Evolutionary conservation across 768 basidiomycete genomes (phyloP).

Genomic region (Mycena venus): DNA sequence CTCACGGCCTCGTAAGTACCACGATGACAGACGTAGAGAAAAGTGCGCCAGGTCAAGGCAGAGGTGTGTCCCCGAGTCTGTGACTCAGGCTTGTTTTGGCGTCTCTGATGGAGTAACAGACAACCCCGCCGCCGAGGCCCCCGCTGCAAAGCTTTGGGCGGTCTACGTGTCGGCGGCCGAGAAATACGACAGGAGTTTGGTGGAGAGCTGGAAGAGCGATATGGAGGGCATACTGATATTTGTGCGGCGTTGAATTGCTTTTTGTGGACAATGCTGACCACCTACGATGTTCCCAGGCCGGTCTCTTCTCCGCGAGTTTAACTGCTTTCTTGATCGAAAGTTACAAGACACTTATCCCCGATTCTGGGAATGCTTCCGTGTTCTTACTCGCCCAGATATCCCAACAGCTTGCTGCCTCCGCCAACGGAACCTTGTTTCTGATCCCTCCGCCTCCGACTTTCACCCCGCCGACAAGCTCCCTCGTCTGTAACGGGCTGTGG

Average conservation of each 20-base stretch:
- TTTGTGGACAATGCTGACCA: background rate
- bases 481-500: constrained; percentile 13
- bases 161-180: constrained; percentile 19
- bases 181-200: constrained; percentile 18
- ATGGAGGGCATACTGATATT: constrained; percentile 27
- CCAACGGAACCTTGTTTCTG: background rate
- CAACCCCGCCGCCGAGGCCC: background rate
- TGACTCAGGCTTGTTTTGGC: background rate
- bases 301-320: constrained; percentile 22
- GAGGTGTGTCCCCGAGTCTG: constrained; percentile 10
- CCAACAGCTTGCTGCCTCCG: background rate
- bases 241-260: background rate
- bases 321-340: constrained; percentile 17
- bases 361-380: background rate
- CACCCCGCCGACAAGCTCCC: background rate
- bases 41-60: constrained; percentile 6
- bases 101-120: background rate
- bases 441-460: background rate
- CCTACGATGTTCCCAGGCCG: background rate
- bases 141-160: constrained; percentile 20
- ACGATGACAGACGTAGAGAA: constrained; percentile 6
- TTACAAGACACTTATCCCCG: background rate
- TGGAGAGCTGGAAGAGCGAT: constrained; percentile 31
- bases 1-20: too few species aligned
- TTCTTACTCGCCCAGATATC: constrained; percentile 9